Percentiles rank a stretch among this genome's conserved stretches.
Evolutionary conservation across 345 rosid species (phyloP).

Genomic region (Atalantia buxifolia): DNA sequence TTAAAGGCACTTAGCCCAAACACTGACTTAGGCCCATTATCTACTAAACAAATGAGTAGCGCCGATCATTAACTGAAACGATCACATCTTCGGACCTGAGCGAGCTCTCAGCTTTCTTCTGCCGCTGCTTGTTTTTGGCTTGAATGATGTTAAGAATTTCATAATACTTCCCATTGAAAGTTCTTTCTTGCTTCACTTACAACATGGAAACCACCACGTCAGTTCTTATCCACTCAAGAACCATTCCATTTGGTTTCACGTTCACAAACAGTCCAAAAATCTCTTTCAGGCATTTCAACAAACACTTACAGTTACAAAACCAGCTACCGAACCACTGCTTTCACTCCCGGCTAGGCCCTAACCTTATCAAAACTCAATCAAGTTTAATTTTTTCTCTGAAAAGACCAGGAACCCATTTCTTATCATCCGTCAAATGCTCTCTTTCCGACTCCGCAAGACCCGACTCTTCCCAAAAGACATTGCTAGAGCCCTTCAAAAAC

Average conservation of each 20-base stretch:
- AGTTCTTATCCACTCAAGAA: constrained; percentile 48
- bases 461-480: constrained; percentile 33
- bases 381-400: constrained; percentile 17
- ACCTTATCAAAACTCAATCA: constrained; percentile 17
- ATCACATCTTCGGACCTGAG: constrained; percentile 12
- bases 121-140: neutral
- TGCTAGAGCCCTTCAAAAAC: constrained; percentile 37
- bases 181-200: neutral
- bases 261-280: constrained; percentile 10
- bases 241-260: constrained; percentile 24
- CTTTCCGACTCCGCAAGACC: constrained; percentile 38
- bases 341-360: constrained; percentile 17
- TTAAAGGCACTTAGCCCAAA: neutral
- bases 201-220: constrained; percentile 58
- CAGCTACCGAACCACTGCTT: constrained; percentile 7
- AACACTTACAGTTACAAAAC: constrained; percentile 41
- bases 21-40: neutral
- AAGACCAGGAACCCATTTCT: constrained; percentile 26
- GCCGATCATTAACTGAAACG: neutral
- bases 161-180: neutral
- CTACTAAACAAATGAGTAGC: neutral
- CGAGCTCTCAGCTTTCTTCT: neutral
- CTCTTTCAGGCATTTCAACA: constrained; percentile 65
- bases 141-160: neutral
- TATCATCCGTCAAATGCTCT: constrained; percentile 44